Conservation (phyloP, 2,329 filamentous ascomycete genomes). For the Epicoccum sorghinum region DNA sequence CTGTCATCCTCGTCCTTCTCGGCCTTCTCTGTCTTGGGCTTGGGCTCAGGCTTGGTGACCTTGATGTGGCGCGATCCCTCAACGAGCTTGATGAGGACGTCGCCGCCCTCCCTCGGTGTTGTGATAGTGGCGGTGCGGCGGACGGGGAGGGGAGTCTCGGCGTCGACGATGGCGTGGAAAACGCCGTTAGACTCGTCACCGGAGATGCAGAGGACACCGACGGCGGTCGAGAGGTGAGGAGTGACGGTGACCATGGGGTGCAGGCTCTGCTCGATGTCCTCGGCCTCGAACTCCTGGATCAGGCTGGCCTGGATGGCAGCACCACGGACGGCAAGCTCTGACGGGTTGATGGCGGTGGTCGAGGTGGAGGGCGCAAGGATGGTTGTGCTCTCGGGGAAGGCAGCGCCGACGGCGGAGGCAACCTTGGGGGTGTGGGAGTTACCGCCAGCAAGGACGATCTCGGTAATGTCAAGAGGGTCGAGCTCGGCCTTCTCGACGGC, state of each 20-base stretch:
- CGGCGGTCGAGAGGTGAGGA: slow-evolving; percentile 84
- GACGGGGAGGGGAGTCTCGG: slow-evolving; percentile 89
- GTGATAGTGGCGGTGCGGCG: slow-evolving; percentile 81
- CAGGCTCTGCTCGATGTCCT: slow-evolving; percentile 94
- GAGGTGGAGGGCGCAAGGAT: slow-evolving; percentile 85
- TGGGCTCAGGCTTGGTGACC: slow-evolving; percentile 84
- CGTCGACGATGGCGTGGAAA: slow-evolving; percentile 80
- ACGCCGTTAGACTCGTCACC: slow-evolving; percentile 66
- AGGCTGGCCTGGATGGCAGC: slow-evolving; percentile 94
- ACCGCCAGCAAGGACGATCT: slow-evolving; percentile 92
- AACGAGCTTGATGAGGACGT: slow-evolving; percentile 85
- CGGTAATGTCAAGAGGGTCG: slow-evolving; percentile 90
- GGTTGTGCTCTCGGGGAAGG: slow-evolving; percentile 81
- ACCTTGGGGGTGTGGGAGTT: slow-evolving; percentile 94
- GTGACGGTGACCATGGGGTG: slow-evolving; percentile 95
- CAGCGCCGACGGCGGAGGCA: slow-evolving; percentile 74
- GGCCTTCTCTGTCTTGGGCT: slow-evolving; percentile 72
- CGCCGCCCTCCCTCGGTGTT: slow-evolving; percentile 79
- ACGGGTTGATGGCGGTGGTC: slow-evolving; percentile 84
- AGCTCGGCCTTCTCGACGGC: slow-evolving; percentile 90
- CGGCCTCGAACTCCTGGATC: slow-evolving; percentile 90
- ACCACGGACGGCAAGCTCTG: slow-evolving; percentile 84
- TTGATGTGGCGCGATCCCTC: slow-evolving; percentile 93
- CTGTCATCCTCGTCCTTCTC: slow-evolving; percentile 68
- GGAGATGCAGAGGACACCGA: slow-evolving; percentile 77